Percentiles rank a stretch among this genome's conserved stretches.
These are phyloP conservation scores for Cyclocybe cylindracea DNA, from an alignment of 768 basidiomycete species.

Conservation along the genomic window DNA sequence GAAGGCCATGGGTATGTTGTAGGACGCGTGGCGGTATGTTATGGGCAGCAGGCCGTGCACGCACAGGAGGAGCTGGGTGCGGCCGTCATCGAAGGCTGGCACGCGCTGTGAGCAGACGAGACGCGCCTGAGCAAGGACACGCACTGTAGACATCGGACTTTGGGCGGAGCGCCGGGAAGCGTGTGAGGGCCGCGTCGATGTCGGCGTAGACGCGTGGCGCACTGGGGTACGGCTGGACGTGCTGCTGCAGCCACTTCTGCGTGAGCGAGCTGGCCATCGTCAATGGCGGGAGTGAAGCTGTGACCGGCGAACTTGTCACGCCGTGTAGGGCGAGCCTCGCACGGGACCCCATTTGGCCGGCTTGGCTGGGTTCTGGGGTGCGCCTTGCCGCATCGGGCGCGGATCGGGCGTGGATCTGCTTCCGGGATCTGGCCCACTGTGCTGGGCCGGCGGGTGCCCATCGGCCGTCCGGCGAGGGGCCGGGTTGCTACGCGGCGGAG, in stretches of 20 bases:
- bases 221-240: slow-evolving; percentile 55
- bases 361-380: slow-evolving; percentile 11
- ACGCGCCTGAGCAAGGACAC: slow-evolving; percentile 21
- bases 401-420: slow-evolving; percentile 13
- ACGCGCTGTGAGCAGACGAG: slow-evolving; percentile 10
- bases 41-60: slow-evolving; percentile 92
- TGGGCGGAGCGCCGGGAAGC: slow-evolving; percentile 61
- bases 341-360: slow-evolving; percentile 16
- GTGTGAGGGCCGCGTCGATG: slow-evolving; percentile 57
- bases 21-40: slow-evolving; percentile 67
- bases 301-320: slow-evolving; percentile 14
- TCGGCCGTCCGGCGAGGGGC: slow-evolving; percentile 5
- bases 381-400: slow-evolving; percentile 12
- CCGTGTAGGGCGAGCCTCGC: slow-evolving; percentile 5
- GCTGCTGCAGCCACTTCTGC: slow-evolving; percentile 69
- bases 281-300: not conserved
- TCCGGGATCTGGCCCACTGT: slow-evolving; percentile 11
- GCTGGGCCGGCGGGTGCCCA: not conserved
- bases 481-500: not conserved
- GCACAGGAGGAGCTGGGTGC: slow-evolving; percentile 88
- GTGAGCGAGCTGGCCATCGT: slow-evolving; percentile 37
- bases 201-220: slow-evolving; percentile 62
- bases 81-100: slow-evolving; percentile 90
- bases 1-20: slow-evolving; percentile 91
- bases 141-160: slow-evolving; percentile 81